Evolutionary conservation across 139 green algal species (phyloP).

Genomic region (Chlorella sp.): DNA sequence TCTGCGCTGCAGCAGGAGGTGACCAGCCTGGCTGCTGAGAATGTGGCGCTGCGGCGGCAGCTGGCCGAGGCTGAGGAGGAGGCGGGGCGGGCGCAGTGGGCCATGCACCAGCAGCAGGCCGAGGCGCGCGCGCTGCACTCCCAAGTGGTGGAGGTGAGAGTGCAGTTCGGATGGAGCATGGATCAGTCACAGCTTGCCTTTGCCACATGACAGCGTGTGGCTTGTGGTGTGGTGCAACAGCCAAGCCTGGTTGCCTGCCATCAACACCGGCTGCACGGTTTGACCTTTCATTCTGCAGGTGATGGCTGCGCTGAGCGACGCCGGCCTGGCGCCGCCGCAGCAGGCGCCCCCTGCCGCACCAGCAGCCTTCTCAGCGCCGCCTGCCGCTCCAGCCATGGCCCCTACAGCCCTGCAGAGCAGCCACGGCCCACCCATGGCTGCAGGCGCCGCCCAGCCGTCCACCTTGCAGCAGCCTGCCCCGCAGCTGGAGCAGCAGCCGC

Average conservation of each 20-base stretch:
- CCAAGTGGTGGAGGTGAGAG: conserved; percentile 31
- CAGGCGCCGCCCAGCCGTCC: background rate
- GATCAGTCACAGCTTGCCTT: no score
- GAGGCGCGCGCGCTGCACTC: conserved; percentile 20
- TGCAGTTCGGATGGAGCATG: no score
- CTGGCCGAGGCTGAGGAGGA: conserved; percentile 19
- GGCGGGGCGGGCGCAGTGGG: conserved; percentile 18
- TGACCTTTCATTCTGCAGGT: no score
- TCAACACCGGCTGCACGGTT: no score
- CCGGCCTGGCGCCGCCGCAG: background rate
- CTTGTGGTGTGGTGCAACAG: no score
- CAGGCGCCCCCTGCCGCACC: background rate
- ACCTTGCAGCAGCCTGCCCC: background rate
- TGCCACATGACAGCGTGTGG: no score
- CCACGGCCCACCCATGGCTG: background rate
- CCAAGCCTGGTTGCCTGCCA: no score
- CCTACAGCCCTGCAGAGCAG: background rate
- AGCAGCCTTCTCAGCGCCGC: background rate
- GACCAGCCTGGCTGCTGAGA: conserved; percentile 19
- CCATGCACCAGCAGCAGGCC: conserved; percentile 29
- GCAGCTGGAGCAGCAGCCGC: background rate
- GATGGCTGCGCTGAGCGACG: conserved; percentile 4
- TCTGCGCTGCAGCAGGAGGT: background rate
- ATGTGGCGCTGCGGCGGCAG: conserved; percentile 25
- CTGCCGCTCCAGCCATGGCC: background rate